A percentile compares a stretch with the other conserved stretches of the same genome.
These are phyloP conservation scores for Eremomyces bilateralis DNA, from an alignment of 495 filamentous ascomycete species.

Conservation along the genomic window DNA sequence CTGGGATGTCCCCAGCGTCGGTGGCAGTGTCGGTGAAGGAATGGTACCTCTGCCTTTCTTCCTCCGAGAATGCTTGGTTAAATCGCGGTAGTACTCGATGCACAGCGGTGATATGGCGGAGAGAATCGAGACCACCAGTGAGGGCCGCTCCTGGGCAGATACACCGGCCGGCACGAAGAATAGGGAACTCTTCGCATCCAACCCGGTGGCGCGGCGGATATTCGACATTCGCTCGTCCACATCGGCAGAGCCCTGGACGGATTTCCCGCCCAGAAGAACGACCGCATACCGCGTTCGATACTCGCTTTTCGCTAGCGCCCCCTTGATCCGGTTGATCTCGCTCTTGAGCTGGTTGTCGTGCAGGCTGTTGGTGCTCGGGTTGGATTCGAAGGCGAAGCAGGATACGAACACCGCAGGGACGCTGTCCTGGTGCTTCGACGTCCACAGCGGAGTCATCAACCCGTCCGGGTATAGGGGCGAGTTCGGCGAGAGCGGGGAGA, in stretches of 20 bases:
- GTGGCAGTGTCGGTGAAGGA: slow-evolving; percentile 66
- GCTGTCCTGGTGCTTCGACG: slow-evolving; percentile 62
- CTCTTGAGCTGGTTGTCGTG: slow-evolving; percentile 75
- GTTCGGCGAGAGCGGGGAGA: slow-evolving; percentile 64
- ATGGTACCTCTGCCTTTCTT: slow-evolving; percentile 55
- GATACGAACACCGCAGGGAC: slow-evolving; percentile 62
- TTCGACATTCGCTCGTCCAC: slow-evolving; percentile 54
- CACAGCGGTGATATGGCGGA: slow-evolving; percentile 35
- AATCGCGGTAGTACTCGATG: slow-evolving; percentile 73
- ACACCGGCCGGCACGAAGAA: slow-evolving; percentile 50
- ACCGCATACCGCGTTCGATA: slow-evolving; percentile 57
- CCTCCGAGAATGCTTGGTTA: slow-evolving; percentile 68
- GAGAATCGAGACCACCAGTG: slow-evolving; percentile 41
- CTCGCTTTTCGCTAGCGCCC: slow-evolving; percentile 38
- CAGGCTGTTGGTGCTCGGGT: slow-evolving; percentile 44
- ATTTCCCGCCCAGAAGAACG: slow-evolving; percentile 51
- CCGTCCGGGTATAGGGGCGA: slow-evolving; percentile 76
- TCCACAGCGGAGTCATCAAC: slow-evolving; percentile 57
- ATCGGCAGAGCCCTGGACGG: slow-evolving; percentile 32
- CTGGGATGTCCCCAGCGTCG: slow-evolving; percentile 61
- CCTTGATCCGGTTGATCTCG: slow-evolving; percentile 59
- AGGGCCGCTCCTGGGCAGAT: slow-evolving; percentile 34
- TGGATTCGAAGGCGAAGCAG: slow-evolving; percentile 48
- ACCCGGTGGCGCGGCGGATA: slow-evolving; percentile 52
- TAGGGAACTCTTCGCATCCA: slow-evolving; percentile 55